Evolutionary conservation across 345 rosid genomes (phyloP), one percentile per base, ranked within the genome.

Genomic region (Eucalyptus erythrocorys): DNA sequence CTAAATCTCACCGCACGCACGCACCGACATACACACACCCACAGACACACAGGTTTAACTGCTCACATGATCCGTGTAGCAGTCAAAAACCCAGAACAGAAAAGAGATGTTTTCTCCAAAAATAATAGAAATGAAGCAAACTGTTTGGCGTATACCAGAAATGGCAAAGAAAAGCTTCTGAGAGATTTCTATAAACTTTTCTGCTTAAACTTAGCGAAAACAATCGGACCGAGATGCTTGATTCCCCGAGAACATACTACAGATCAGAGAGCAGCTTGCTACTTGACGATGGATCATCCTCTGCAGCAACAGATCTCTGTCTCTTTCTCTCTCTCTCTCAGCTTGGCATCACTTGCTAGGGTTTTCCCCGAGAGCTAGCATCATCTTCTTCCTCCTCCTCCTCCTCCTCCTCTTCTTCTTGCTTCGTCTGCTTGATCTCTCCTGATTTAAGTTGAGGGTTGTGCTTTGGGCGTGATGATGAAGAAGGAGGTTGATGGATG

Each of bases 151-250:
- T 76, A 76, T 76, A 76, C 47, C 45, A 37, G 82, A 76, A 71
- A 76, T 40, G 82, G 82, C 82, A 22, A 76, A 76, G 82, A 76
- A 76, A 76, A 76, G 82, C 82, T 76, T 76, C 45, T 76, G 82
- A 40, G 47, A 76, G 82, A 76, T 76, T 76, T 76, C 82, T 76
- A 76, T 76, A 7, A 76, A 76, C 82, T 76, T 21, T 5, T 76
- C 82, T 37, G 47, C 8, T 37, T 76, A 76, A 76, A 76, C 82
- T 76, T 76, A 86, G 37, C 50, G 93, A 91, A 85, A 90, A 90
- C 89, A 81, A 89, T 93, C 95, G 95, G 95, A 93, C 95, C 95
- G 91, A 90, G 93, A 92, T 64, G 94, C 95, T 93, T 93, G 94
- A 93, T 93, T 93, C 95, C 94, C 95, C 95, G 85, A 87, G 87